Conservation (phyloP, 768 basidiomycete genomes). For the Pleurotus tuoliensis region DNA sequence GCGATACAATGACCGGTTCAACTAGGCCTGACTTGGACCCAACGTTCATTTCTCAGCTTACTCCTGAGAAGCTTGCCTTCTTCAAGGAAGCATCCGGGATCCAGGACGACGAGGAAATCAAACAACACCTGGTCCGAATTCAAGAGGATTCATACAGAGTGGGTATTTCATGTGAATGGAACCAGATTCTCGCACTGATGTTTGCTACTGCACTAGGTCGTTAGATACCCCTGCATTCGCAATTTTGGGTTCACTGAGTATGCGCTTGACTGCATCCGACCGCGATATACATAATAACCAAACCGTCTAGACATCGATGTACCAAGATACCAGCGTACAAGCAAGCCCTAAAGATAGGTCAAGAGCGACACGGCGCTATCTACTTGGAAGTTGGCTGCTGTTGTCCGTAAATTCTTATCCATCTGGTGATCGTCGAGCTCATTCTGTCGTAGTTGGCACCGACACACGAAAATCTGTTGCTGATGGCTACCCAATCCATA, state of each 20-base stretch:
- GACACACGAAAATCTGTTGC: slow-evolving; percentile 20
- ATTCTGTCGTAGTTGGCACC: slow-evolving; percentile 15
- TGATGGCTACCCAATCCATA: slow-evolving; percentile 21
- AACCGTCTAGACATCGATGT: slow-evolving; percentile 16
- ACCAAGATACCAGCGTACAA: slow-evolving; percentile 17
- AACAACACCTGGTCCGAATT: slow-evolving; percentile 13
- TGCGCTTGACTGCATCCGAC: background rate
- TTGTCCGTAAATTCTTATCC: slow-evolving; percentile 14
- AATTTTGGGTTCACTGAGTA: slow-evolving; percentile 31
- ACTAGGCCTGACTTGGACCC: background rate
- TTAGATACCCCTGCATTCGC: slow-evolving; percentile 34
- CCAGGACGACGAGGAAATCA: slow-evolving; percentile 15
- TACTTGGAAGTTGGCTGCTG: slow-evolving; percentile 24
- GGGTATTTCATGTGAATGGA: background rate
- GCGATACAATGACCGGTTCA: too few relatives aligned
- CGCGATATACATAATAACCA: background rate
- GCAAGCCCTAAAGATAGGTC: slow-evolving; percentile 13
- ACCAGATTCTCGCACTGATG: background rate
- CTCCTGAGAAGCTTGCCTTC: slow-evolving; percentile 12
- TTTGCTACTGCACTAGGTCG: slow-evolving; percentile 18
- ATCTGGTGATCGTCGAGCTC: background rate
- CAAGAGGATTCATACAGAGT: slow-evolving; percentile 17
- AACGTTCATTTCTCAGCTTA: background rate
- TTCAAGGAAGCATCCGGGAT: slow-evolving; percentile 17
- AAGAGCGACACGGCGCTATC: slow-evolving; percentile 15